Evolutionary conservation across 306 rosid genomes (phyloP), one percentile per base, ranked within the genome.

Genomic region (Pueraria montana): DNA sequence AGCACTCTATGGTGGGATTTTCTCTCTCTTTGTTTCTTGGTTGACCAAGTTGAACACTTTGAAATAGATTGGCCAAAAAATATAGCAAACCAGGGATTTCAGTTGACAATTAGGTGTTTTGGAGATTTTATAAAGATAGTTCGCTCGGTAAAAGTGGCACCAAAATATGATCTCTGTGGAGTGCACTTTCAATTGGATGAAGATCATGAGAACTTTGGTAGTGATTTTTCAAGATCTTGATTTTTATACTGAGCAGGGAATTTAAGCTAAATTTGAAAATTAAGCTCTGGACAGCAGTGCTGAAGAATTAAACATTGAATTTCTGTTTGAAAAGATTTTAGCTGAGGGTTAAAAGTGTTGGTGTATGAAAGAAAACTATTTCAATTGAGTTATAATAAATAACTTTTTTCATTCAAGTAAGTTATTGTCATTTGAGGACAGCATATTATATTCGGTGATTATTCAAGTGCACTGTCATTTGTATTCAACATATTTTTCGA

Each of bases 1-100:
- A 93, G 99, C 89, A 96, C 97, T 34, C 64, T 96, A 61, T 96
- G 98, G 99, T 96, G 73, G 78, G 86, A 66, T 65, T 65, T 49
- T 77, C 65, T 80, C 23, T 40, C 79, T 78, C 55, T 69, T 64
- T 9, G 11, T 10, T 16, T 67, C 49, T 83, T 66, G n/a, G 21
- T 48, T 38, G 55, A 78, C 73, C 48, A 16, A 64, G 24, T 72
- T 49, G 61, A 84, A 23, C 65, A 26, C 14, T 72, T 52, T 8
- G 14, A 56, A 80, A 20, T 20, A 11, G 50, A 67, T 36, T 68
- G 30, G 52, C 45, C 56, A 56, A 17, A 58, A 48, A 77, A 56
- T 43, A 20, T 24, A 4, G 69, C 69, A 36, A 43, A 46, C 68
- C 16, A 32, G 32, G 43, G 63, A 10, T 12, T 62, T 4, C 11